Evolutionary conservation across 208 protist species (phyloP).

Genomic region (Strigomonas culicis): DNA sequence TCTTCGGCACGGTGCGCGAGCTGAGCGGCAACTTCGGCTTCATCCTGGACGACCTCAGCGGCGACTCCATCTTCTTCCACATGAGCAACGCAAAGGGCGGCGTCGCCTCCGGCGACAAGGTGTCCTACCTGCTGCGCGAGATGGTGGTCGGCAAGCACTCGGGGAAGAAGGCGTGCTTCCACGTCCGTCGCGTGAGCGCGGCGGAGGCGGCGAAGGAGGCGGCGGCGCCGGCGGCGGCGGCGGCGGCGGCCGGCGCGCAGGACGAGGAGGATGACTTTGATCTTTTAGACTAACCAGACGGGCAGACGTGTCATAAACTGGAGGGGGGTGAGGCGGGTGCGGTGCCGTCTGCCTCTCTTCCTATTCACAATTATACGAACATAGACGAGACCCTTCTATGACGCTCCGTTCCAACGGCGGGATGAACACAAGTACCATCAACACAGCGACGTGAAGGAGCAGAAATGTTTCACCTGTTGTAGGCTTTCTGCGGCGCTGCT

Average conservation of each 20-base stretch:
- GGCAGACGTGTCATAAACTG: too few species aligned
- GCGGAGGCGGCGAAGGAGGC: background rate
- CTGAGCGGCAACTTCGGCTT: conserved; percentile 53
- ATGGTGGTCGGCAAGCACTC: conserved; percentile 50
- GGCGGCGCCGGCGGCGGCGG: background rate
- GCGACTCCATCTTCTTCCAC: conserved; percentile 83
- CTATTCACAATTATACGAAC: background rate
- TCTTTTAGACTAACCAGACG: conserved; percentile 32
- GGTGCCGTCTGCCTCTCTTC: background rate
- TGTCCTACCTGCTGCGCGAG: conserved; percentile 61
- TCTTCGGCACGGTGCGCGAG: conserved; percentile 51
- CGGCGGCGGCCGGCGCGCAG: background rate
- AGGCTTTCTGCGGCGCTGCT: too few species aligned
- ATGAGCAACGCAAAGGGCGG: conserved; percentile 21
- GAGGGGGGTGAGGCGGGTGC: background rate
- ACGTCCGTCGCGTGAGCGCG: conserved; percentile 20
- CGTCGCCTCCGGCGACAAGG: conserved; percentile 42
- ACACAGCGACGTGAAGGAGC: background rate
- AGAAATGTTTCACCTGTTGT: background rate
- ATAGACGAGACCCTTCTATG: too few species aligned
- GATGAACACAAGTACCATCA: background rate
- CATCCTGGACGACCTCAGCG: conserved; percentile 52
- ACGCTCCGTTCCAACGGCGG: too few species aligned
- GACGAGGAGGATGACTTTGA: conserved; percentile 47
- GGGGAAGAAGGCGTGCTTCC: conserved; percentile 62